A percentile compares a stretch with the other conserved stretches of the same genome.
These are phyloP conservation scores for Catharanthus roseus DNA, from an alignment of 257 asterid species.

Conservation along the genomic window DNA sequence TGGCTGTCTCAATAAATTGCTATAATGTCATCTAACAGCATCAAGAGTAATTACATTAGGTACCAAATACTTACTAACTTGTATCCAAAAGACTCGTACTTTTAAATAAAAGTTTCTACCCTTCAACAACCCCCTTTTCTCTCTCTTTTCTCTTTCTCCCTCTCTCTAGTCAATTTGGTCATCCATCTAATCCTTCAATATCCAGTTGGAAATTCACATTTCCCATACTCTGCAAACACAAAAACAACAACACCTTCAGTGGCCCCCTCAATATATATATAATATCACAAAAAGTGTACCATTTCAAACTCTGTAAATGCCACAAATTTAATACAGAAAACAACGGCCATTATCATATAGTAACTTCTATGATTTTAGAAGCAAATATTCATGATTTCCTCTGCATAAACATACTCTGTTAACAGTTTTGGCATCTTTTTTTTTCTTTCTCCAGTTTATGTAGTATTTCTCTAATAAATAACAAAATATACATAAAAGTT, in stretches of 20 bases:
- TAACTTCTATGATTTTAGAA: too few relatives aligned
- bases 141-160: too few relatives aligned
- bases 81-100: background rate
- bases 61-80: background rate
- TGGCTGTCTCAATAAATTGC: too few relatives aligned
- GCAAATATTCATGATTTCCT: background rate
- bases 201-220: slow-evolving; percentile 61
- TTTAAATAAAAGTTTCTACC: background rate
- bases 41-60: background rate
- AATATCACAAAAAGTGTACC: too few relatives aligned
- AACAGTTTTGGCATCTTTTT: too few relatives aligned
- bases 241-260: slow-evolving; percentile 5
- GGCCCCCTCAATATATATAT: background rate
- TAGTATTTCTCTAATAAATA: too few relatives aligned
- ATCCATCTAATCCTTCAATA: slow-evolving; percentile 17
- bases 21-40: background rate
- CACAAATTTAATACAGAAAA: too few relatives aligned
- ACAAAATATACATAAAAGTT: too few relatives aligned
- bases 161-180: background rate
- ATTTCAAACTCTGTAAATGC: too few relatives aligned
- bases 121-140: background rate
- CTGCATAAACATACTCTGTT: too few relatives aligned
- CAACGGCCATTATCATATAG: too few relatives aligned
- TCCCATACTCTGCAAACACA: slow-evolving; percentile 53
- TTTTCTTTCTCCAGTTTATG: too few relatives aligned